Base-by-base conservation (phyloP, 2,329 filamentous ascomycete genomes). In the Fusarium chlamydosporum region DNA sequence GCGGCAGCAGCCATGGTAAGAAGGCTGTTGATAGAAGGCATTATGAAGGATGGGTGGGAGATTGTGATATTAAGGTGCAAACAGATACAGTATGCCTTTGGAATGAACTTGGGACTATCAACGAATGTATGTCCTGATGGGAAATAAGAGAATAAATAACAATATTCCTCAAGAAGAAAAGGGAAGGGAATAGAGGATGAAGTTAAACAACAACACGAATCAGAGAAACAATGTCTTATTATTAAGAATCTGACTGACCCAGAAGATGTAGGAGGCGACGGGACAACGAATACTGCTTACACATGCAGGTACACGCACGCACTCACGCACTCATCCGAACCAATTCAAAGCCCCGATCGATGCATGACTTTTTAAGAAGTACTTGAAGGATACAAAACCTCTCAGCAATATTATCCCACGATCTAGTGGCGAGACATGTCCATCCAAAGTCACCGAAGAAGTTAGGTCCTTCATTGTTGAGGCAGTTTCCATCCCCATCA, bases 1-100 rank as follows among this genome's bases (percentile, higher is more conserved):
- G 79, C 63, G 65, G 76, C 76, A 51, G 77, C 74, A 33, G 78
- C 77, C 56, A 83, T 59, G 47, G 76, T 71, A 48, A 81, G 68
- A 6, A 82, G 70, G 42, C 53, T 74, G 15, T 72, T 71, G 31
- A 74, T 43, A 11, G 77, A 77, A 67, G 75, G 77, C 78, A 80
- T 80, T 26, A 52, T 74, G 64, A 38, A 23, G 38, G 40, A 42
- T 37, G n/a, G 16, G n/a, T 33, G 20, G 16, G 47, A 13, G 7
- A 8, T 2, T 35, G 45, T 18, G 27, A 18, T 52, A n/a, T 45
- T 46, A 23, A 26, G 15, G 20, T 47, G 34, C 35, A 43, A 20
- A 13, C n/a, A 47, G 27, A 46, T 47, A 34, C 6, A 31, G 46
- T 26, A 50, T 46, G 27, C 41, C n/a, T 59, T 51, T 26, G 29